Evolutionary conservation across 1,139 yeast species (phyloP).

Genomic region (Scheffersomyces parashehatae): DNA sequence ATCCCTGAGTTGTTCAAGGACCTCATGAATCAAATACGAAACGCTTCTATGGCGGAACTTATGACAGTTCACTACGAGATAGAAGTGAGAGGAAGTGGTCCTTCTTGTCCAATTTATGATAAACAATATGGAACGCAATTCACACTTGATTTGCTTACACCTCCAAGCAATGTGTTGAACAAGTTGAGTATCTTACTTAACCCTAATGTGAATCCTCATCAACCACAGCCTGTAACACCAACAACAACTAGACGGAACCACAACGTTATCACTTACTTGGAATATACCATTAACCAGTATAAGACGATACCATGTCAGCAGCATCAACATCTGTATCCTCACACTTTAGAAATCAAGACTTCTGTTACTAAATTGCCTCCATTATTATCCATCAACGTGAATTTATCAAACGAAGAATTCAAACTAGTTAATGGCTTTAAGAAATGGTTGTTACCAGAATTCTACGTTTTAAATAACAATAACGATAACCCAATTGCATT

Average conservation of each 20-base stretch:
- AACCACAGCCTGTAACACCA: constrained; percentile 9
- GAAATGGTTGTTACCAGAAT: constrained; percentile 64
- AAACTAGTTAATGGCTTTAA: constrained; percentile 33
- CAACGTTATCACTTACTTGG: constrained; percentile 22
- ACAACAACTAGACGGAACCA: constrained; percentile 19
- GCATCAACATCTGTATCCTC: constrained; percentile 26
- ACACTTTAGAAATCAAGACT: constrained; percentile 53
- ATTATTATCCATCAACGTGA: constrained; percentile 61
- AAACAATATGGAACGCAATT: constrained; percentile 31
- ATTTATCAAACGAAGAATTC: constrained; percentile 53
- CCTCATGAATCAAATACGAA: constrained; percentile 32
- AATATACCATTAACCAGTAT: constrained; percentile 20
- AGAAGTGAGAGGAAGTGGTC: constrained; percentile 39
- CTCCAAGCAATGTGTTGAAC: constrained; percentile 28
- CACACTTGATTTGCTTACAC: constrained; percentile 38
- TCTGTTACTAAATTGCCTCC: constrained; percentile 61
- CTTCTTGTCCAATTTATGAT: constrained; percentile 36
- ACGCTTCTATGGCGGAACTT: constrained; percentile 19
- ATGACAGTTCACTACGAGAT: constrained; percentile 40
- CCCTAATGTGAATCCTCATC: constrained; percentile 10
- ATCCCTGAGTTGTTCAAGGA: constrained; percentile 46
- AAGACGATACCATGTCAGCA: constrained; percentile 17
- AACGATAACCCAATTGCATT: constrained; percentile 29
- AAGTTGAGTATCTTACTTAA: constrained; percentile 26
- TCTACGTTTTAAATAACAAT: constrained; percentile 39